Evolutionary conservation across 257 asterid species (phyloP), one percentile per base, ranked within the genome.

Genomic region (Fraxinus americana): DNA sequence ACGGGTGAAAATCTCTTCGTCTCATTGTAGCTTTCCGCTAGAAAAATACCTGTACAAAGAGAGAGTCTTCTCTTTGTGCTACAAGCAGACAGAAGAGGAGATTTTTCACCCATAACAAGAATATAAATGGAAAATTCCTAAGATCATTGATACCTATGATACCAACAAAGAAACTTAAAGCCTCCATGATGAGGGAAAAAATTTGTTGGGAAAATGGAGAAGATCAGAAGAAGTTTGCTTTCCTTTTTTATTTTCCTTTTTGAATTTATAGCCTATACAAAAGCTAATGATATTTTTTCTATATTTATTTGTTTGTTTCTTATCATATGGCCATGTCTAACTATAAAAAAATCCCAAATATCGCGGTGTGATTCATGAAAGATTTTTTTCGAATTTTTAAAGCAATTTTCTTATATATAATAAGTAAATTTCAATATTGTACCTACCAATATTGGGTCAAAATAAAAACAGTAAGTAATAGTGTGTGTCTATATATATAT

Each of bases 61-160:
- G 41, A 7, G 7, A 36, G 41, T 41, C 16, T 41, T 41, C 50
- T 41, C 16, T 10, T 45, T 45, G 19, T 13, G 19, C 13, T 45
- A 45, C 14, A 12, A 14, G 54, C 19, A 11, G 25, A 17, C 23
- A 13, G 14, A 48, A 12, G 21, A 50, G 61, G 61, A 52, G 61
- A 52, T 59, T 59, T 63, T 63, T 9, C 45, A 1, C 13, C 5
- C n/a, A 16, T 32, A 50, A 10, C 7, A 43, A 10, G 34, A 66
- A 73, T 45, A 38, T 52, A 59, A 41, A 72, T 16, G 34, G 39
- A n/a, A 27, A 63, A 9, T 29, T 80, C 32, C 4, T 21, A 75
- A 29, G 54, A 73, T 2, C 13, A 17, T 66, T 16, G 0, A 6
- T 89, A 87, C 96, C 96, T 80, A 91, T 81, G 17, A 89, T 59